Conservation (phyloP, 2,329 filamentous ascomycete species). For the Trichoderma atroviride region DNA sequence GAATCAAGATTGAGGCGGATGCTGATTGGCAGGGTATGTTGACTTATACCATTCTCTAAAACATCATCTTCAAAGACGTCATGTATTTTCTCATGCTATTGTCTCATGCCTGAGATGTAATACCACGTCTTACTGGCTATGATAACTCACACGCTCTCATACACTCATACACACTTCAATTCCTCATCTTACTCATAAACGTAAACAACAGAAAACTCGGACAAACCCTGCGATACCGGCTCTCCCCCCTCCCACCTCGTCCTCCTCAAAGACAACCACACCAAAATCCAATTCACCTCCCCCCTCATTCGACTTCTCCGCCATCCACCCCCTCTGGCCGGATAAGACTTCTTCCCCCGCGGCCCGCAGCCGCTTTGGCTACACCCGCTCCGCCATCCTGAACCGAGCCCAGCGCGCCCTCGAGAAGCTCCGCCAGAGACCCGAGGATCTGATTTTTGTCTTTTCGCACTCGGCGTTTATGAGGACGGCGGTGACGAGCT, state of each 20-base stretch:
- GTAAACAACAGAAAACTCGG: constrained; percentile 51
- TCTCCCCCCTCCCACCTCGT: constrained; percentile 47
- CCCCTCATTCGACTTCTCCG: constrained; percentile 54
- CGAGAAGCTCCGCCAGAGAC: constrained; percentile 52
- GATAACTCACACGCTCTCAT: neutral
- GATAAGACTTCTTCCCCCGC: constrained; percentile 59
- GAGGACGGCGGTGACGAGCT: constrained; percentile 57
- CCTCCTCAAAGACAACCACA: constrained; percentile 12
- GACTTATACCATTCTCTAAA: neutral
- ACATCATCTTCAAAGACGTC: neutral
- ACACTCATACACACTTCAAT: neutral
- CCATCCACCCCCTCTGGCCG: constrained; percentile 62
- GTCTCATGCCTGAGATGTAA: too few species aligned
- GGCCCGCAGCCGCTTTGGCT: constrained; percentile 51
- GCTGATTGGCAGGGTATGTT: constrained; percentile 65
- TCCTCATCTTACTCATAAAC: neutral
- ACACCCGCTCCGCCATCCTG: constrained; percentile 56
- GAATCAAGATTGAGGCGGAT: constrained; percentile 57
- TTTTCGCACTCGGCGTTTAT: constrained; percentile 68
- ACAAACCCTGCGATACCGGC: constrained; percentile 64
- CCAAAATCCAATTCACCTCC: constrained; percentile 51
- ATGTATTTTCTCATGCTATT: too few species aligned
- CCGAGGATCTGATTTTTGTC: constrained; percentile 65
- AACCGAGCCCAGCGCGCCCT: constrained; percentile 57
- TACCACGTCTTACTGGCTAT: too few species aligned